Base-by-base conservation (phyloP, 352 stramenopile species). In the Phytopythium litorale region DNA sequence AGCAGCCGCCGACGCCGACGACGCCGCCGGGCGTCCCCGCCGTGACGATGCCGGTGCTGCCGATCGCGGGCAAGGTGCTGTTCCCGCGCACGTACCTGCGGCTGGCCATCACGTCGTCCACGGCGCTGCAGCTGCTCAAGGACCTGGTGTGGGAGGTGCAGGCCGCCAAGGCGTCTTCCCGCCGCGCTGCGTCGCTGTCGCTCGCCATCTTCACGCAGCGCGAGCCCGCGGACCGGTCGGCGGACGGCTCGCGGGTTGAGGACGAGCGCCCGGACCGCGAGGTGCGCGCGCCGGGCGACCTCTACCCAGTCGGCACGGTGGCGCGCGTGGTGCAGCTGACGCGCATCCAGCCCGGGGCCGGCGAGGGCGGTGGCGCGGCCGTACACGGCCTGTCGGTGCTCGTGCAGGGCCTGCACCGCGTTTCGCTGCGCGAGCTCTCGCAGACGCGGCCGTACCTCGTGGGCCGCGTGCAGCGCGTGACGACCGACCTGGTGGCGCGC, bases 291-390 rank as follows among this genome's bases (percentile, higher is more conserved):
- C 61, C 70, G n/a, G 60, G 75, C 25, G 76, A 72, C 7, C 64
- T 92, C 21, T 89, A 87, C 49, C 48, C 64, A 2, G 72, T 88
- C 0, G 84, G 84, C 16, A 90, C 81, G 9, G 69, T 91, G 42
- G 81, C 84, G 35, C 81, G 84, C 45, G 74, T 92, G 43, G 78
- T 92, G 64, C 84, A 92, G 68, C 77, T 92, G 53, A 90, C 83
- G 60, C 75, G 80, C 9, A 74, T 88, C 60, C 69, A 58, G 68
- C 72, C 60, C 21, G 45, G 9, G 72, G 70, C 58, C 70, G 76
- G 35, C 66, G 62, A 6, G 76, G 28, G 13, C 51, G 51, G 51
- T 33, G 25, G n/a, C 21, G 18, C 51, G 51, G 51, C 33, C 19
- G 32, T 32, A 7, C 21, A 45, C 21, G 51, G 81, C 2, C 84